phyloP scores from a whole-genome alignment of 2,329 filamentous ascomycete genomes.

The Exophiala dermatitidis region DNA sequence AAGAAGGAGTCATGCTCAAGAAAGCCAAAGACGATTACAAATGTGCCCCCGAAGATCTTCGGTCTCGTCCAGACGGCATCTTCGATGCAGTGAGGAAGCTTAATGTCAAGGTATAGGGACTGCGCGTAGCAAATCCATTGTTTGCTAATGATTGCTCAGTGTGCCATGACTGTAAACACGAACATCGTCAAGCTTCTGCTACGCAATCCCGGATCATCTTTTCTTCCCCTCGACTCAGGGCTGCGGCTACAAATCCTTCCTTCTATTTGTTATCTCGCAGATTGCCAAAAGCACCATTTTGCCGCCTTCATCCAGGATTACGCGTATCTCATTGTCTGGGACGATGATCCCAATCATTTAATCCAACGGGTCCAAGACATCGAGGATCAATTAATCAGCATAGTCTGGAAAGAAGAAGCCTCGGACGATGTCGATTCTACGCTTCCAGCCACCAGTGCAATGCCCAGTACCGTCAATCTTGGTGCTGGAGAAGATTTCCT shows the following conservation, averaged over 20 bases:
- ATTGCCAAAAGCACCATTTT: constrained; percentile 58
- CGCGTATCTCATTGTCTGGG: constrained; percentile 57
- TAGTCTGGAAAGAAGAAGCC: constrained; percentile 30
- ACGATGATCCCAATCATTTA: constrained; percentile 53
- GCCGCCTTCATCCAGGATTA: constrained; percentile 56
- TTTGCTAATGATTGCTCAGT: constrained; percentile 35
- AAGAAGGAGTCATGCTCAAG: constrained; percentile 52
- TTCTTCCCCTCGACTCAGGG: constrained; percentile 52
- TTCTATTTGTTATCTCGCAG: constrained; percentile 49
- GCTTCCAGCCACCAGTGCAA: constrained; percentile 8
- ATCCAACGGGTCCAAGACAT: constrained; percentile 47
- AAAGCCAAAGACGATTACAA: constrained; percentile 46
- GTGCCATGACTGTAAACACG: constrained; percentile 62
- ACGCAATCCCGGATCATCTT: constrained; percentile 43
- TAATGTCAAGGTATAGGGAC: constrained; percentile 48
- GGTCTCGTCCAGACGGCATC: constrained; percentile 42
- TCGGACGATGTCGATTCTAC: constrained; percentile 39
- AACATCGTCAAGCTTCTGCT: constrained; percentile 57
- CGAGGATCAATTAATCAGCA: constrained; percentile 39
- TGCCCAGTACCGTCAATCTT: constrained; percentile 16
- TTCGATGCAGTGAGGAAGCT: constrained; percentile 44
- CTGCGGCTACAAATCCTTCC: constrained; percentile 57
- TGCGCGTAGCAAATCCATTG: not conserved
- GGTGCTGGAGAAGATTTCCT: constrained; percentile 3
- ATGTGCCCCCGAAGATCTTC: constrained; percentile 45